These are phyloP conservation scores for Gomphus bonarii DNA, from an alignment of 1,284 basidiomycete species.

Conservation along the genomic window DNA sequence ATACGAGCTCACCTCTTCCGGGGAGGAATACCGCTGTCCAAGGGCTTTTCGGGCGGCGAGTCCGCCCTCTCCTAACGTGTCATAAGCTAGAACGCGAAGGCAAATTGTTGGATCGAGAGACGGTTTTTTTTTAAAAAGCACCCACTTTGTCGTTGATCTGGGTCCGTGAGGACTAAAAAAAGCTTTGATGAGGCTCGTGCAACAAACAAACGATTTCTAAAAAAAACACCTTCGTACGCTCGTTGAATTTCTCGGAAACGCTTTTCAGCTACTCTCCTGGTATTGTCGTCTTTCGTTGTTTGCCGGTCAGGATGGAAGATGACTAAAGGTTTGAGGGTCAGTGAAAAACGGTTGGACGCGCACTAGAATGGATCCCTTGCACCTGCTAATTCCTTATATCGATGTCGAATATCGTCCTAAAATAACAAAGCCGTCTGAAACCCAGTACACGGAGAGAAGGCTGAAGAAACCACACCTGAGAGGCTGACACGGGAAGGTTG, in stretches of 20 bases:
- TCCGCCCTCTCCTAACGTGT: constrained; percentile 45
- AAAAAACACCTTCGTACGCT: constrained; percentile 57
- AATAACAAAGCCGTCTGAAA: background rate
- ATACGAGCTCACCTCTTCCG: background rate
- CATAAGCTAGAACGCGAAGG: constrained; percentile 47
- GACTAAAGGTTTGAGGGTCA: constrained; percentile 20
- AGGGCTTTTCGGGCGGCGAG: background rate
- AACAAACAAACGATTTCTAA: constrained; percentile 1
- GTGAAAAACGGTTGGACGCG: no score
- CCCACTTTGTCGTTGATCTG: constrained; percentile 49
- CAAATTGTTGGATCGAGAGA: constrained; percentile 14
- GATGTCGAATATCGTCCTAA: constrained; percentile 53
- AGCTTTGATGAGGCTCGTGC: constrained; percentile 9
- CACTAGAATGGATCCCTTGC: no score
- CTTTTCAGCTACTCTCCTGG: constrained; percentile 49
- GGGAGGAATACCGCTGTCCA: constrained; percentile 13
- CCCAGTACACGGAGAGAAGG: background rate
- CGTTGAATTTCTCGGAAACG: constrained; percentile 69
- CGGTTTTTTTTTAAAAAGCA: constrained; percentile 11
- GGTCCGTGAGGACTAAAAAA: constrained; percentile 59
- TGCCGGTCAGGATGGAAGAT: constrained; percentile 84
- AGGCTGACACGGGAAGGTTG: constrained; percentile 55
- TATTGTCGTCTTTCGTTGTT: constrained; percentile 32
- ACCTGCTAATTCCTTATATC: constrained; percentile 54
- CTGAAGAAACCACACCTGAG: constrained; percentile 26